phyloP scores from a whole-genome alignment of 371 early-diverging fungal genomes.

The Rhizomucor miehei region DNA sequence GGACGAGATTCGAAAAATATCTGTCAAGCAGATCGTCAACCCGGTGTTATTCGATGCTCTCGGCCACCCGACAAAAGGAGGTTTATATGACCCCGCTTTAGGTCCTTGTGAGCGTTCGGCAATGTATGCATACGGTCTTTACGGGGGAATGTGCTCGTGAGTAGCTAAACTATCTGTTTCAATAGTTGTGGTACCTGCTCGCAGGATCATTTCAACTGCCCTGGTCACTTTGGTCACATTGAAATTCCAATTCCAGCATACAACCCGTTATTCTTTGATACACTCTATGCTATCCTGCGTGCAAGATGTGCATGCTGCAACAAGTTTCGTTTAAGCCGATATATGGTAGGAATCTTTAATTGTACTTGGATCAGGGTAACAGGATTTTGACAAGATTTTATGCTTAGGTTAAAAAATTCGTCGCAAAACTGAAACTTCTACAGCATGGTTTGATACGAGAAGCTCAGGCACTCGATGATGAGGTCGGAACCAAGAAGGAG shows the following conservation, averaged over 20 bases:
- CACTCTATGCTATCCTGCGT: slow-evolving; percentile 83
- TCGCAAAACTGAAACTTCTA: slow-evolving; percentile 69
- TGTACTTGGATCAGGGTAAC: not conserved
- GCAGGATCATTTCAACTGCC: slow-evolving; percentile 81
- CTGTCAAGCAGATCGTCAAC: slow-evolving; percentile 91
- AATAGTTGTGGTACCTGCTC: slow-evolving; percentile 88
- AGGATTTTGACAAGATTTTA: not conserved
- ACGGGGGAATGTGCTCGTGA: too few species aligned
- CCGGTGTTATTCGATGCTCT: slow-evolving; percentile 91
- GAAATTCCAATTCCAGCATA: slow-evolving; percentile 95
- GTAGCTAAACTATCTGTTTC: slow-evolving; percentile 1
- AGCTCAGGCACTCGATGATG: slow-evolving; percentile 75
- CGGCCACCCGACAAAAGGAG: slow-evolving; percentile 90
- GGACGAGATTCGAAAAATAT: slow-evolving; percentile 91
- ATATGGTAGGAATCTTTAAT: slow-evolving; percentile 47
- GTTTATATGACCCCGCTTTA: slow-evolving; percentile 95
- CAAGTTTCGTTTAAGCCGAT: slow-evolving; percentile 72
- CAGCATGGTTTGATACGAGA: slow-evolving; percentile 80
- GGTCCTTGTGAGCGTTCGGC: slow-evolving; percentile 86
- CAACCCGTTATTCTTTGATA: slow-evolving; percentile 93
- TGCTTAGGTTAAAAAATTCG: slow-evolving; percentile 40
- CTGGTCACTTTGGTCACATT: slow-evolving; percentile 99
- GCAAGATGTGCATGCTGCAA: slow-evolving; percentile 92
- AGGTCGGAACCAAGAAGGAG: slow-evolving; percentile 34
- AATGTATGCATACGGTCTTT: slow-evolving; percentile 54